A percentile compares a stretch with the other conserved stretches of the same genome.
Conservation (phyloP, 2,329 filamentous ascomycete genomes). For the Didymosphaeria variabile region DNA sequence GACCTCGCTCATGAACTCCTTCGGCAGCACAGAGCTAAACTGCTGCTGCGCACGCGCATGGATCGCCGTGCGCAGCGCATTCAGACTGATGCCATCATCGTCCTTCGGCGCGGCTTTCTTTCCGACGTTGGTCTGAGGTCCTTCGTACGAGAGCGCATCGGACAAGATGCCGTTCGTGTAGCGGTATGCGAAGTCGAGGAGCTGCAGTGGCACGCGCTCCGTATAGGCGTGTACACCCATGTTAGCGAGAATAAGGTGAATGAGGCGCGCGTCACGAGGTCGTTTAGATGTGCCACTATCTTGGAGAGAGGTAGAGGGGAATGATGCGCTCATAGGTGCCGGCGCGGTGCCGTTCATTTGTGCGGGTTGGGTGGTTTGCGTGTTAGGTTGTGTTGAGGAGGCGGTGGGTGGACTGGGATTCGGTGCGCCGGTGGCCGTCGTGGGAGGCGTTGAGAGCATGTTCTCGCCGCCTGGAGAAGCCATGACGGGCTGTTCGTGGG, state of each 20-base stretch:
- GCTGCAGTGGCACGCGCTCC: constrained; percentile 80
- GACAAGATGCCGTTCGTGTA: constrained; percentile 77
- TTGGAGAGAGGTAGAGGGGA: constrained; percentile 45
- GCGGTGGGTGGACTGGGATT: constrained; percentile 44
- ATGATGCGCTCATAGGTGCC: constrained; percentile 31
- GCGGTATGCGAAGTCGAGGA: constrained; percentile 87
- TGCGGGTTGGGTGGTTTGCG: constrained; percentile 33
- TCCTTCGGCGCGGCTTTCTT: constrained; percentile 29
- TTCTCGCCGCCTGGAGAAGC: constrained; percentile 48
- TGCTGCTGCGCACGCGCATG: constrained; percentile 73
- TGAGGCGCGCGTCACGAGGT: constrained; percentile 79
- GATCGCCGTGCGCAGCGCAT: constrained; percentile 77
- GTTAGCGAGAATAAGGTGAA: constrained; percentile 80
- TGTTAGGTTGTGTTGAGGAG: constrained; percentile 32
- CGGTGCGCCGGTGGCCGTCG: constrained; percentile 38
- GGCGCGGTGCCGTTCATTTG: constrained; percentile 30
- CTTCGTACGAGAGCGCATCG: constrained; percentile 61
- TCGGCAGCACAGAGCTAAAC: constrained; percentile 71
- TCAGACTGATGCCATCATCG: constrained; percentile 67
- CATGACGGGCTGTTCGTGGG: constrained; percentile 34
- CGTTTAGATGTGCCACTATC: constrained; percentile 55
- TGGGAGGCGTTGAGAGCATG: constrained; percentile 48
- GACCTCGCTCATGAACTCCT: constrained; percentile 81
- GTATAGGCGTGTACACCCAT: constrained; percentile 84
- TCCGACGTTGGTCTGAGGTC: constrained; percentile 36